phyloP scores from a whole-genome alignment of 148 eudicot genomes.

The Dianthus caryophyllus region DNA sequence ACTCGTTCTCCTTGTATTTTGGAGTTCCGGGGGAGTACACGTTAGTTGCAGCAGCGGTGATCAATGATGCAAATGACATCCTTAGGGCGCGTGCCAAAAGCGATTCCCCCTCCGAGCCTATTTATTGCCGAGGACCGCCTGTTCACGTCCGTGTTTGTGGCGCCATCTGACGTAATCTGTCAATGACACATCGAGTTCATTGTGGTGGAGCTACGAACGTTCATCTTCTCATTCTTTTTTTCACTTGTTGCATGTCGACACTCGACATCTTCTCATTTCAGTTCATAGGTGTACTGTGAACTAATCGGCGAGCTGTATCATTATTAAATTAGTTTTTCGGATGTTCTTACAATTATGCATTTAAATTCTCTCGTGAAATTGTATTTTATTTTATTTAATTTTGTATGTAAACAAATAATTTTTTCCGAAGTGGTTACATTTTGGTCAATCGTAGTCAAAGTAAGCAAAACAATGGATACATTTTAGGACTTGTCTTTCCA shows the following conservation, averaged over 20 bases:
- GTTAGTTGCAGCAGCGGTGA: slow-evolving; percentile 80
- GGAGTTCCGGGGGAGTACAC: slow-evolving; percentile 95
- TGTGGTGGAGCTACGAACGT: neutral
- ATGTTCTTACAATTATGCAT: neutral
- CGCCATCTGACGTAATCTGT: slow-evolving; percentile 33
- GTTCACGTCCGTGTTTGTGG: slow-evolving; percentile 80
- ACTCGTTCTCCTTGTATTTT: slow-evolving; percentile 75
- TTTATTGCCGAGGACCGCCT: slow-evolving; percentile 89
- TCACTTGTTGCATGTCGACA: neutral
- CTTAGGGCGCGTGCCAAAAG: slow-evolving; percentile 84
- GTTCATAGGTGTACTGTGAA: neutral
- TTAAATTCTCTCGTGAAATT: neutral
- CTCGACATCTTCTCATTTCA: neutral
- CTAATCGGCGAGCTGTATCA: neutral
- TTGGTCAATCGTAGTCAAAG: no score
- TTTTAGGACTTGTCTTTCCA: no score
- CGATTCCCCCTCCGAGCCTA: slow-evolving; percentile 66
- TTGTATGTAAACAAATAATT: neutral
- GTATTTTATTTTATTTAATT: neutral
- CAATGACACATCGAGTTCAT: neutral
- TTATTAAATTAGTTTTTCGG: neutral
- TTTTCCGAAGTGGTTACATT: neutral
- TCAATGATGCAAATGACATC: slow-evolving; percentile 86
- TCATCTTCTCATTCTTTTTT: neutral
- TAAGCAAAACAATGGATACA: no score